Evolutionary conservation across 306 rosid species (phyloP), one percentile per base, ranked within the genome.

Genomic region (Corylus avellana): DNA sequence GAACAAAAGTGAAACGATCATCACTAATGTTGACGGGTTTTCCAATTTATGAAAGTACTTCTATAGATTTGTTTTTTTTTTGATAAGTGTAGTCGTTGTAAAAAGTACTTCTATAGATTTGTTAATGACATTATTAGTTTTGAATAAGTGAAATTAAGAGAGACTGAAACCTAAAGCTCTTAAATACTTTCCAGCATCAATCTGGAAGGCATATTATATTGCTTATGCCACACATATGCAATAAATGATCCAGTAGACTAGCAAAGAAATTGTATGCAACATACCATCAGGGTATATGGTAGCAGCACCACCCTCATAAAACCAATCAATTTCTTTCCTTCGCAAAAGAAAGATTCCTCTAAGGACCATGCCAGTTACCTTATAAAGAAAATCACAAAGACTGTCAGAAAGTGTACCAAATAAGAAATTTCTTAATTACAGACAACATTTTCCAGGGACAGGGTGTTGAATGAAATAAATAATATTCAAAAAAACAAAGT

Each of bases 271-370:
- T 46, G 72, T 71, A 57, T 51, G 17, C 25, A 64, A 74, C 80
- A 76, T 88, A 92, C 98, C 98, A 72, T 95, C 98, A 53, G 98
- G 98, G 81, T 79, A 95, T 90, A 92, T 87, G 58, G 97, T 91
- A 81, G 97, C 92, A 82, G 98, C 97, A 79, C 97, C 98, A 77
- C 98, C 98, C 88, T 92, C 97, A n/a, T 95, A 92, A 91, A 95
- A 95, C 98, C 98, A 95, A 82, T 95, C 94, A 80, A 95, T 83
- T 89, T 95, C 98, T 84, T 92, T 95, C 89, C 89, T 92, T 84
- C 98, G 88, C 87, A 92, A 58, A 47, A 95, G 96, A 81, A 95
- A 95, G 61, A 95, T 91, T 48, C 98, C 98, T 81, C 98, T 83
- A 39, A 95, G 97, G 76, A 91, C 82, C 79, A 95, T 76, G 80